A percentile compares a stretch with the other conserved stretches of the same genome.
These are phyloP conservation scores for Hippophae rhamnoides DNA, from an alignment of 306 rosid genomes.

Conservation along the genomic window DNA sequence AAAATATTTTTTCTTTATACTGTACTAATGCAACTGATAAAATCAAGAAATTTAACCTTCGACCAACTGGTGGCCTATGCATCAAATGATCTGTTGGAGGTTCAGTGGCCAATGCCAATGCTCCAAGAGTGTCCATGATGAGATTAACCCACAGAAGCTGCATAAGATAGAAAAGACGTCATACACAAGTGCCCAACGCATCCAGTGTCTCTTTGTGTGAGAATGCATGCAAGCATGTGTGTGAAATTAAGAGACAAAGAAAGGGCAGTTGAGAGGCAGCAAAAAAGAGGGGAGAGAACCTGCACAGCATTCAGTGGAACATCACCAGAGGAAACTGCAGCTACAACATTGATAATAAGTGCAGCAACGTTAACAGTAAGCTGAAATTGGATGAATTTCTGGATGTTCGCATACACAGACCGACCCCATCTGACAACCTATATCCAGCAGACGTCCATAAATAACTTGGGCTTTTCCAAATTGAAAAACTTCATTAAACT, in stretches of 20 bases:
- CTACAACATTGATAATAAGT: slow-evolving; percentile 76
- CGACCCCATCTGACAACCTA: slow-evolving; percentile 98
- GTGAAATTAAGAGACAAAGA: too few relatives aligned
- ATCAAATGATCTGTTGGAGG: slow-evolving; percentile 92
- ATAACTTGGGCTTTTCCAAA: not conserved
- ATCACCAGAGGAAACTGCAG: slow-evolving; percentile 75
- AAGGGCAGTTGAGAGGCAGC: too few relatives aligned
- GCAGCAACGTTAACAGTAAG: slow-evolving; percentile 95
- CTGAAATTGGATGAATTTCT: slow-evolving; percentile 96
- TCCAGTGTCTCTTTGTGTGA: not conserved
- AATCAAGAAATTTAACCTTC: slow-evolving; percentile 36
- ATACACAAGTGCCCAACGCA: slow-evolving; percentile 3
- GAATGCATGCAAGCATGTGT: too few relatives aligned
- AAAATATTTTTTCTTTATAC: too few relatives aligned
- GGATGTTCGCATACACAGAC: slow-evolving; percentile 92
- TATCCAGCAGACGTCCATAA: slow-evolving; percentile 17
- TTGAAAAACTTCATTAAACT: not conserved
- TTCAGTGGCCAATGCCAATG: slow-evolving; percentile 93
- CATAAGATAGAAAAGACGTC: slow-evolving; percentile 12
- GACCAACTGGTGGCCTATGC: slow-evolving; percentile 73
- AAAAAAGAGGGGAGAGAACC: slow-evolving; percentile 22
- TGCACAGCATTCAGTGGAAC: slow-evolving; percentile 95
- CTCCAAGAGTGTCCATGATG: slow-evolving; percentile 98
- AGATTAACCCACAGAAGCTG: slow-evolving; percentile 99
- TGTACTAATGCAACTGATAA: too few relatives aligned